Evolutionary conservation across 2,329 filamentous ascomycete genomes (phyloP).

Genomic region (Sphaceloma murrayae): DNA sequence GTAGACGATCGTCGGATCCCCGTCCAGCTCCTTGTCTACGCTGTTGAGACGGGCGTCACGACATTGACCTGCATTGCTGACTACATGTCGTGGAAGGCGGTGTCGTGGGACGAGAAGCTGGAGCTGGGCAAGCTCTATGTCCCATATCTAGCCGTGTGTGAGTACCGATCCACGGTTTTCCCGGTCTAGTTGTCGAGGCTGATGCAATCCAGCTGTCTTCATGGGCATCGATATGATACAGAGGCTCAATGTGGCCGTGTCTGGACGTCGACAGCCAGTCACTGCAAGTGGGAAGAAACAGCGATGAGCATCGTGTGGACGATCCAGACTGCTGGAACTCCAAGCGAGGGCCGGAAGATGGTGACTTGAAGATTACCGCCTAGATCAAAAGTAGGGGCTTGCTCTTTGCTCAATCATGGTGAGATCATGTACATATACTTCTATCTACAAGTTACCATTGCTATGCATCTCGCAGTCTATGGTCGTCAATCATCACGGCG

Average conservation of each 20-base stretch:
- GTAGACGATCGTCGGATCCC: constrained; percentile 49
- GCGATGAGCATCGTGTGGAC: background rate
- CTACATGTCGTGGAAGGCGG: constrained; percentile 46
- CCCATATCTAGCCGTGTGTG: constrained; percentile 49
- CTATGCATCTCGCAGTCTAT: constrained; percentile 9
- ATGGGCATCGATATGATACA: constrained; percentile 37
- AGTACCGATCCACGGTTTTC: constrained; percentile 24
- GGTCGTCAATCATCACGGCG: constrained; percentile 11
- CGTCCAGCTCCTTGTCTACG: constrained; percentile 51
- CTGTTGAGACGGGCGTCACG: constrained; percentile 50
- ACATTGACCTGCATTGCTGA: constrained; percentile 55
- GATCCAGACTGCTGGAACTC: background rate
- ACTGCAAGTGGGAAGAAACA: constrained; percentile 12
- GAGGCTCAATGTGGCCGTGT: constrained; percentile 23
- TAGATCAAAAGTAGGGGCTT: too few relatives aligned
- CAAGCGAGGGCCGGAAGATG: too few relatives aligned
- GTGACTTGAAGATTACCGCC: too few relatives aligned
- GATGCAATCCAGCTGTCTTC: constrained; percentile 28
- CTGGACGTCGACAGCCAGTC: constrained; percentile 1
- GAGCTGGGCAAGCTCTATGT: constrained; percentile 46
- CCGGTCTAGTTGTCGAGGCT: background rate
- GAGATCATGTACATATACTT: constrained; percentile 17
- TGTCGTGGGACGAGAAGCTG: constrained; percentile 38
- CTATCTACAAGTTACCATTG: constrained; percentile 17
- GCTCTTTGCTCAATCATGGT: background rate